Percentiles rank a stretch among this genome's conserved stretches.
These are phyloP conservation scores for Forsythia suspensa DNA, from an alignment of 257 asterid genomes.

Conservation along the genomic window DNA sequence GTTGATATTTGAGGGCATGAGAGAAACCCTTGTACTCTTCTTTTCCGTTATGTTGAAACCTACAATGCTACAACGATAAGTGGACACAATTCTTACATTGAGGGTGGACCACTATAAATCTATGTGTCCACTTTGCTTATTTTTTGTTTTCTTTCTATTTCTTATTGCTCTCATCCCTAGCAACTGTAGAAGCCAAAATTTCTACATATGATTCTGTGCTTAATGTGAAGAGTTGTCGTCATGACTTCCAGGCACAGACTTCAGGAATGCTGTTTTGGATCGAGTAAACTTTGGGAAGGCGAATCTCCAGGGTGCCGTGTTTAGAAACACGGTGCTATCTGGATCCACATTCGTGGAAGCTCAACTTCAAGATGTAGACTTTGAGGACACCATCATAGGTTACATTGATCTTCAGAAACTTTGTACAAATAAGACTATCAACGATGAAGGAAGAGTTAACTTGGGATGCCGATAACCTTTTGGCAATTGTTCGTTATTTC, in stretches of 20 bases:
- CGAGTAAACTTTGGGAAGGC: slow-evolving; percentile 87
- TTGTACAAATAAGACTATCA: slow-evolving; percentile 68
- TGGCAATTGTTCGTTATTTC: slow-evolving; percentile 8
- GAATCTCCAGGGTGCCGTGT: slow-evolving; percentile 72
- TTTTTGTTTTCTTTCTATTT: background rate
- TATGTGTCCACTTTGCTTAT: background rate
- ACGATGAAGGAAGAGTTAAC: slow-evolving; percentile 60
- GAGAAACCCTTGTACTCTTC: background rate
- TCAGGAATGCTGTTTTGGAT: slow-evolving; percentile 91
- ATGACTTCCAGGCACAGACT: slow-evolving; percentile 60
- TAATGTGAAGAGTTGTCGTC: background rate
- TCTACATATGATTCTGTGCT: background rate
- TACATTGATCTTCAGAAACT: slow-evolving; percentile 89
- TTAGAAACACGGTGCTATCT: slow-evolving; percentile 80
- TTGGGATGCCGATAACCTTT: slow-evolving; percentile 73
- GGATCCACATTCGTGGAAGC: slow-evolving; percentile 86
- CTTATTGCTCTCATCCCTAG: background rate
- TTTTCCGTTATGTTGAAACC: background rate
- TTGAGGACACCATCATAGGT: slow-evolving; percentile 91
- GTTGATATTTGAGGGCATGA: background rate
- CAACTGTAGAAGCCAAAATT: background rate
- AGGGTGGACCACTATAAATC: background rate
- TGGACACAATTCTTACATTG: background rate
- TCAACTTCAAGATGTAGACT: slow-evolving; percentile 73
- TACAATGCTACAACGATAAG: background rate